phyloP scores from a whole-genome alignment of 805 yeast species.

The Torulaspora indica region DNA sequence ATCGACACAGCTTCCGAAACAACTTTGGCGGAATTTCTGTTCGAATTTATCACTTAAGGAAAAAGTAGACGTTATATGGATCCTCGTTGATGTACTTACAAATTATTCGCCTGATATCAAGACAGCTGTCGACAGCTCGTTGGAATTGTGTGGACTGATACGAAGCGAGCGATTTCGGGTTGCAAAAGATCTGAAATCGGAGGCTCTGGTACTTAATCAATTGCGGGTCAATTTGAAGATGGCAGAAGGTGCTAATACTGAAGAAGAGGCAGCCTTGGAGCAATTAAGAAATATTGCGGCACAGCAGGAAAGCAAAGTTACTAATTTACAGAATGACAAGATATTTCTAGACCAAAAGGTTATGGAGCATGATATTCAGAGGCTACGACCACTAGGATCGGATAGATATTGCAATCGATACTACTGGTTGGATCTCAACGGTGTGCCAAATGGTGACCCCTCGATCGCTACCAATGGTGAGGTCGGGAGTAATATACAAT shows the following conservation, averaged over 20 bases:
- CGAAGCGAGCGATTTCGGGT: conserved; percentile 35
- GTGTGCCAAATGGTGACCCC: conserved; percentile 50
- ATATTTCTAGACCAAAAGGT: conserved; percentile 55
- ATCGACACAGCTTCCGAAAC: conserved; percentile 33
- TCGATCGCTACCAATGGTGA: conserved; percentile 43
- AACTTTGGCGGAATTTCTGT: conserved; percentile 51
- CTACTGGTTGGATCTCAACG: conserved; percentile 93
- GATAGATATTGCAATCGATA: conserved; percentile 83
- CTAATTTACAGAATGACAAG: conserved; percentile 46
- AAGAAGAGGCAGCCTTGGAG: conserved; percentile 18
- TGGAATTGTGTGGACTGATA: conserved; percentile 33
- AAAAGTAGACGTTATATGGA: conserved; percentile 53
- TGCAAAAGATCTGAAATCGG: conserved; percentile 29
- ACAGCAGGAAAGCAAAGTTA: conserved; percentile 29
- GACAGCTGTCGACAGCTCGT: conserved; percentile 29
- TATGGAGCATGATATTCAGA: conserved; percentile 67
- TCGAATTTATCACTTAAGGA: conserved; percentile 46
- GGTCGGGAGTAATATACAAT: conserved; percentile 48
- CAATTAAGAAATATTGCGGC: conserved; percentile 19
- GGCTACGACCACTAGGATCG: conserved; percentile 70
- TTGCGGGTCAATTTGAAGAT: conserved; percentile 10
- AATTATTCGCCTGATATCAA: conserved; percentile 34
- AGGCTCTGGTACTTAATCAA: conserved; percentile 8
- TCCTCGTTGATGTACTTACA: conserved; percentile 55
- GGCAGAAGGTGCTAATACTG: conserved; percentile 12